Evolutionary conservation across 768 basidiomycete species (phyloP).

Genomic region (Auricularia heimuer): DNA sequence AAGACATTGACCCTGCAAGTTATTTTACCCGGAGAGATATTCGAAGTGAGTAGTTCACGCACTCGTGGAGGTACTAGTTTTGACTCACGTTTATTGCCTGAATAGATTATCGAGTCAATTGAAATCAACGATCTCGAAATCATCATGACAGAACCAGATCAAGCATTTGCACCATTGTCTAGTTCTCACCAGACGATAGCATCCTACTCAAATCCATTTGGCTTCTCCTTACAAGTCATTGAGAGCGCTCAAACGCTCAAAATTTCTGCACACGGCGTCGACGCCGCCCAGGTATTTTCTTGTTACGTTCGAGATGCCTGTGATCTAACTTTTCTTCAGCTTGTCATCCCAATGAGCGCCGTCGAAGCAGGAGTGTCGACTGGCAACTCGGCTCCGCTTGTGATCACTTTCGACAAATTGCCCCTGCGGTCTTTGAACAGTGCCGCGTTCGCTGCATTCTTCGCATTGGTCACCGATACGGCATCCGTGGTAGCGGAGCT

Average conservation of each 20-base stretch:
- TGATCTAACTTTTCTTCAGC: constrained; percentile 22
- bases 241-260: constrained; percentile 45
- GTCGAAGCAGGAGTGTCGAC: constrained; percentile 57
- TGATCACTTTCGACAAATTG: constrained; percentile 45
- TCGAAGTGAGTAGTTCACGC: constrained; percentile 26
- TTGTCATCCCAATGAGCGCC: constrained; percentile 38
- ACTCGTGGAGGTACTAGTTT: no score
- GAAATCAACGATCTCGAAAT: constrained; percentile 46
- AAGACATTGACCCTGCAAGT: constrained; percentile 53
- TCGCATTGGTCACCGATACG: constrained; percentile 48
- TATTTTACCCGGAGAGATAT: constrained; percentile 50
- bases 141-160: constrained; percentile 37
- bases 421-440: constrained; percentile 48
- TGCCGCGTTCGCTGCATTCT: constrained; percentile 44
- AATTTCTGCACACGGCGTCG: constrained; percentile 35
- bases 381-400: constrained; percentile 52
- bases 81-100: background rate
- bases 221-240: constrained; percentile 59
- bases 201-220: constrained; percentile 64
- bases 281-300: constrained; percentile 42
- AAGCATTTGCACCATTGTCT: constrained; percentile 52
- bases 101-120: constrained; percentile 55
- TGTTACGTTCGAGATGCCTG: background rate
- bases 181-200: constrained; percentile 47
- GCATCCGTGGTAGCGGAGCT: constrained; percentile 36